Base-by-base conservation (phyloP, 768 basidiomycete genomes). In the Phlegmacium glaucopus region DNA sequence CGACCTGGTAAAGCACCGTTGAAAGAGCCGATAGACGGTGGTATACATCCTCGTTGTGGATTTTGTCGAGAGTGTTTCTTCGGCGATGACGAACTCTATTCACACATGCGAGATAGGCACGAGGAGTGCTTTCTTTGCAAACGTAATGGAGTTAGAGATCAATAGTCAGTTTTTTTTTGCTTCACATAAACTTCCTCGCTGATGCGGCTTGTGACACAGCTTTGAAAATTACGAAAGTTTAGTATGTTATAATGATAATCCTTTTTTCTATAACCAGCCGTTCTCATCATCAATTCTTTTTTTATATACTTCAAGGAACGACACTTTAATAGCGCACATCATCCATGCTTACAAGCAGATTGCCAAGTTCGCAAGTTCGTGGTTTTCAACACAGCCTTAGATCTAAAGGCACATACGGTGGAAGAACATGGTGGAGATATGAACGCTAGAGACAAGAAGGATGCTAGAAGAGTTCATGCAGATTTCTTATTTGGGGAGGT, bases 91-190 rank as follows among this genome's bases (percentile, higher is more conserved):
- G 94, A 94, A 58, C 70, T 97, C n/a, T 96, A 84, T 62, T 72
- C 83, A 17, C 96, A 99, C 64, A 90, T 97, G 85, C 81, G 94
- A 43, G 86, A 94, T 60, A 75, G 73, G 41, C 95, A 99, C 67
- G 95, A 99, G 65, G 94, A 98, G 59, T 98, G 95, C 63, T 96
- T 96, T 56, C 65, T 99, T 11, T 99, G 96, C 66, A 92, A 91
- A 61, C 77, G 87, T 25, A 79, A 85, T 47, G 92, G 86, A 6
- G 56, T 90, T 34, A 73, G 78, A 53, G 82, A 94, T 64, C 82
- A 93, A 68, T 94, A 96, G 92, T 96, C 58, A 60, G 92, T 78
- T 13, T 44, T 32, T 22, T 34, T 10, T 2, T 49, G 2, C n/a
- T n/a, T n/a, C n/a, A n/a, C n/a, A n/a, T n/a, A n/a, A n/a, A n/a